phyloP scores from a whole-genome alignment of 2,329 filamentous ascomycete genomes.

The Basipetospora chlamydospora region DNA sequence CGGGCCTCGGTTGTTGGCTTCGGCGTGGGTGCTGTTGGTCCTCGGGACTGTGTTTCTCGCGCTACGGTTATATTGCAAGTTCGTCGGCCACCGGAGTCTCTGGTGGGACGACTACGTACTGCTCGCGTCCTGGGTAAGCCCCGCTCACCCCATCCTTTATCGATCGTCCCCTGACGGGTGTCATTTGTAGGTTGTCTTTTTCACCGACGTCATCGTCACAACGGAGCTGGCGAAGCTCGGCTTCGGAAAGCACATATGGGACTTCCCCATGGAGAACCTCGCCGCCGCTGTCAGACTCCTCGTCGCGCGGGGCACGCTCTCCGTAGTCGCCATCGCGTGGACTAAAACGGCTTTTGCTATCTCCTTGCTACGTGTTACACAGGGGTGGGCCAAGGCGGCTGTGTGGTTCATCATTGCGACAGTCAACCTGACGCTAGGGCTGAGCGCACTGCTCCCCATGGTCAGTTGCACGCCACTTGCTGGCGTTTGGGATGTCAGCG shows the following conservation, averaged over 20 bases:
- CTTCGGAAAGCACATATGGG: not conserved
- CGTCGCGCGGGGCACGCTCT: not conserved
- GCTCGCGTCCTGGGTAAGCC: not conserved
- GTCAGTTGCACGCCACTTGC: constrained; percentile 13
- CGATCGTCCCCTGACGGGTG: not conserved
- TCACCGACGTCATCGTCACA: not conserved
- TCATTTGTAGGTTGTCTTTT: not conserved
- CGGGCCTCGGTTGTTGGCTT: no score
- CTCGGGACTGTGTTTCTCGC: not conserved
- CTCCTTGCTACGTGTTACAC: constrained; percentile 14
- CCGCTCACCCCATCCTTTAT: not conserved
- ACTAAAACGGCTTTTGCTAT: constrained; percentile 17
- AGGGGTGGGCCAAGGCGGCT: constrained; percentile 11
- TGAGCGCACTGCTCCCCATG: constrained; percentile 13
- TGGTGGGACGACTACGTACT: not conserved
- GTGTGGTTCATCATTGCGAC: constrained; percentile 15
- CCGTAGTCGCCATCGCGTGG: constrained; percentile 8
- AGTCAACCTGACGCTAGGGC: constrained; percentile 12
- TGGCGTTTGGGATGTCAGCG: no score
- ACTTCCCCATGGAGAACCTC: not conserved
- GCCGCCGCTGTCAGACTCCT: not conserved
- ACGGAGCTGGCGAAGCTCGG: not conserved
- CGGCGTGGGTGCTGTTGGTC: not conserved
- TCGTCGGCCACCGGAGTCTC: not conserved
- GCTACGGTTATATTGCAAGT: not conserved